These are phyloP conservation scores for Zoysia pacifica DNA, from an alignment of 176 grass and related monocot species.

Conservation along the genomic window DNA sequence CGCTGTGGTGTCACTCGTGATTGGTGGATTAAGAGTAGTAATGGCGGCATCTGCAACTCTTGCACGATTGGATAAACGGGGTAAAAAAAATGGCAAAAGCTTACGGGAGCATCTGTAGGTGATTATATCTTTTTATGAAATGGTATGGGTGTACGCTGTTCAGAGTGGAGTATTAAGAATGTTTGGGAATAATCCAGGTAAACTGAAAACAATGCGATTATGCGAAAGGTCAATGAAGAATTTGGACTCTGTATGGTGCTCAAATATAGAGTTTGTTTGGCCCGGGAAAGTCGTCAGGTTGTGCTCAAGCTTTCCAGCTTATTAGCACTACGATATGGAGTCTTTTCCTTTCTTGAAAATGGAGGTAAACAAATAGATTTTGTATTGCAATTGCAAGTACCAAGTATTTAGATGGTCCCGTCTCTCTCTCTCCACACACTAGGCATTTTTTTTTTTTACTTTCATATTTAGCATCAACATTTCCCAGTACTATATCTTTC, in stretches of 20 bases:
- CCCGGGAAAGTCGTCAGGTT: constrained; percentile 5
- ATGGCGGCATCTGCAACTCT: constrained; percentile 6
- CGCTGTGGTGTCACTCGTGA: no score
- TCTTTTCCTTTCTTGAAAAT: not conserved
- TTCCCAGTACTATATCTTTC: no score
- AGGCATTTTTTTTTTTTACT: no score
- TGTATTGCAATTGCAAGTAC: not conserved
- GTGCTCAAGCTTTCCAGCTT: constrained; percentile 24
- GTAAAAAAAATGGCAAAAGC: not conserved
- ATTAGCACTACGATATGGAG: no score
- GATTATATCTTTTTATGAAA: not conserved
- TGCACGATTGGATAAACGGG: not conserved
- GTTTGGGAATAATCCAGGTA: constrained; percentile 3
- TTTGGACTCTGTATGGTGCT: constrained; percentile 22
- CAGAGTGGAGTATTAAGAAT: constrained; percentile 13
- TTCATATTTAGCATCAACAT: no score
- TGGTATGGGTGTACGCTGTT: not conserved
- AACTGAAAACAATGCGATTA: not conserved
- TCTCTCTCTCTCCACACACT: no score
- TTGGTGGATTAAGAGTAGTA: not conserved
- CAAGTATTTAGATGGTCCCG: not conserved
- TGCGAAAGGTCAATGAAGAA: constrained; percentile 2
- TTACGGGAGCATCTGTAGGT: not conserved
- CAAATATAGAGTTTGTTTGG: not conserved
- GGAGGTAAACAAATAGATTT: not conserved